Percentiles rank a stretch among this genome's conserved stretches.
These are phyloP conservation scores for Alloteropsis semialata DNA, from an alignment of 176 grass and related monocot species.

Conservation along the genomic window DNA sequence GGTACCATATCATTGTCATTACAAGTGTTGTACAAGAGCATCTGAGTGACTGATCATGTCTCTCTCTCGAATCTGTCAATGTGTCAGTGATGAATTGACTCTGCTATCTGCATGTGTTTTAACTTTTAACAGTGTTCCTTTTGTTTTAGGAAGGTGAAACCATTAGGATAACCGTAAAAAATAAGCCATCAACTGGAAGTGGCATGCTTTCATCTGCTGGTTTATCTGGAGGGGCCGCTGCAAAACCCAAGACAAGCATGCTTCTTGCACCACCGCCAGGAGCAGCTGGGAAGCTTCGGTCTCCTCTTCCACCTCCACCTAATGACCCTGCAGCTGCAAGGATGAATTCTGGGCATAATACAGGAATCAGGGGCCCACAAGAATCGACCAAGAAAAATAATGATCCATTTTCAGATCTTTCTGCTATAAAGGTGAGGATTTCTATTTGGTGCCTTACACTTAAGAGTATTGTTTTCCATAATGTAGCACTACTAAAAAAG, in stretches of 20 bases:
- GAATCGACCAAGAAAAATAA: constrained; percentile 49
- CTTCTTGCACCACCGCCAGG: constrained; percentile 80
- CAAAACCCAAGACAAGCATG: constrained; percentile 58
- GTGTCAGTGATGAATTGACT: not conserved
- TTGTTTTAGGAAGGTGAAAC: constrained; percentile 94
- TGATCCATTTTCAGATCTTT: constrained; percentile 87
- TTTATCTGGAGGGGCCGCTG: constrained; percentile 50
- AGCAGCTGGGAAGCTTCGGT: constrained; percentile 71
- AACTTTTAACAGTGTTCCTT: constrained; percentile 5
- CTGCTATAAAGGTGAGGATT: constrained; percentile 72
- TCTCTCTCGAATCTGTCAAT: not conserved
- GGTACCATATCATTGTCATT: not conserved
- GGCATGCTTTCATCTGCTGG: constrained; percentile 82
- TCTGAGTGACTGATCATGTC: not conserved
- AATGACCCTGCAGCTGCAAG: constrained; percentile 80
- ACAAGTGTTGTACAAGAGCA: not conserved
- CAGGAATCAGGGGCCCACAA: constrained; percentile 39
- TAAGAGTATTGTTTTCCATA: not conserved
- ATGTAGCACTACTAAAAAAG: not conserved
- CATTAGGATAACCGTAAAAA: constrained; percentile 98
- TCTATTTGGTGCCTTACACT: constrained; percentile 14
- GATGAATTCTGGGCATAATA: constrained; percentile 55
- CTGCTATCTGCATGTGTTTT: constrained; percentile 31
- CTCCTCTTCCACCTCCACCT: constrained; percentile 89
- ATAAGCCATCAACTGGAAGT: constrained; percentile 66